Evolutionary conservation across 225 moss, liverwort and hornwort genomes (phyloP).

Genomic region (Pseudoscleropodium purum): DNA sequence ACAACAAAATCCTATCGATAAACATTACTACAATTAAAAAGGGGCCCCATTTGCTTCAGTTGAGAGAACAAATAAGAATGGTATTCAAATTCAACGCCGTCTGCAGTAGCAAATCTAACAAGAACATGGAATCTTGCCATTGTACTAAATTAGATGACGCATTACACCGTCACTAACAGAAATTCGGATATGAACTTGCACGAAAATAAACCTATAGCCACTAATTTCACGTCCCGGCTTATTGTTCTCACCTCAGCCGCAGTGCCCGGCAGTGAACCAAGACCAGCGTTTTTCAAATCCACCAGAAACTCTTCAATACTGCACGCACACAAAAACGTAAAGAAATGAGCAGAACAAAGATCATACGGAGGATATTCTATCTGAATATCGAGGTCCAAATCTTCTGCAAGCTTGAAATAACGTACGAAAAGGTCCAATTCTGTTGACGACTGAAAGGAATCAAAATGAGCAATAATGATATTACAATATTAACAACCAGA

Average conservation of each 20-base stretch:
- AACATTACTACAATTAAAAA: neutral
- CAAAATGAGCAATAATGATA: neutral
- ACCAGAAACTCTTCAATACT: slow-evolving; percentile 63
- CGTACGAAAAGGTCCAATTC: neutral
- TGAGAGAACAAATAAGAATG: neutral
- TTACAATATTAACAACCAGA: neutral
- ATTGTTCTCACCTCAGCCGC: slow-evolving; percentile 69
- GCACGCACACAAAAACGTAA: neutral
- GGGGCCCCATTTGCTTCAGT: neutral
- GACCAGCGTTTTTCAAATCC: slow-evolving; percentile 68
- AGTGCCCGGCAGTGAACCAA: slow-evolving; percentile 87
- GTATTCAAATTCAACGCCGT: neutral
- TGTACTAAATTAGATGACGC: neutral
- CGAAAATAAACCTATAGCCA: neutral
- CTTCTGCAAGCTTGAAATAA: neutral
- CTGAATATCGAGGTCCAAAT: neutral
- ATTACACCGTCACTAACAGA: neutral
- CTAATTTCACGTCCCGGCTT: neutral
- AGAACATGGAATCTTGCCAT: neutral
- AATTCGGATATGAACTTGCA: neutral
- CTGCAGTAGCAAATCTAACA: neutral
- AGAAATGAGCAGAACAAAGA: neutral
- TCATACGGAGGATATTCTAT: neutral
- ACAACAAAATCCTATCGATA: neutral
- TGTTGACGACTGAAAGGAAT: neutral